Base-by-base conservation (phyloP, 305 asterid species). In the Fraxinus sp. region DNA sequence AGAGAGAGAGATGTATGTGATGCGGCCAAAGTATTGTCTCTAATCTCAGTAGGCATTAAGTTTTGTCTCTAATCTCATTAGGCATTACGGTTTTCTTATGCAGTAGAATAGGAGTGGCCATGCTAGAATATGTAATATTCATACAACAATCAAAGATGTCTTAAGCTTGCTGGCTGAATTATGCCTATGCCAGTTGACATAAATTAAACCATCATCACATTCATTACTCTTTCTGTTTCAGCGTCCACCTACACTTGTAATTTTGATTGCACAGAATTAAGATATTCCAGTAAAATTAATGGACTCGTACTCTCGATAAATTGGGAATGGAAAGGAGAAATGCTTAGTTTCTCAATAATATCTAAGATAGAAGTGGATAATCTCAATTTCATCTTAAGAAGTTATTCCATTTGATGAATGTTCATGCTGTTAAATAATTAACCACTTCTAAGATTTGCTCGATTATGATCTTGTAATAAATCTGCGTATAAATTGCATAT, bases 381-480 rank as follows among this genome's bases (percentile, higher is more conserved):
- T 55, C 10, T 55, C 64, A 1, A 55, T 55, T 16, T 55, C 64
- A 55, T n/a, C 9, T 5, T 55, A 55, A 52, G 62, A 52, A 55
- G 24, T 1, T n/a, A 55, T 5, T 1, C 24, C 26, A 55, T n/a
- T 55, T 55, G 26, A 55, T n/a, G 66, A n/a, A n/a, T 55, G 10
- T 70, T 70, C 75, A 28, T 70, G 22, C 39, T 46, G 77, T n/a
- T 77, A 55, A 52, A 55, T 55, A 55, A 55, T 52, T n/a, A 87
- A 77, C 39, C 41, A 70, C 36, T 32, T 70, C 64, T 77, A 68
- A 28, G 55, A 32, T 6, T 71, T 30, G 76, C 76, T 30, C 9
- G 26, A n/a, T n/a, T n/a, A 73, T 80, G 81, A 82, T 80, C 35
- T 62, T 18, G 78, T 71, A 57, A 55, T 52, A 70, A 78, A 72